Base-by-base conservation (phyloP, 2,329 filamentous ascomycete species). In the Penicillium sclerotigenum region DNA sequence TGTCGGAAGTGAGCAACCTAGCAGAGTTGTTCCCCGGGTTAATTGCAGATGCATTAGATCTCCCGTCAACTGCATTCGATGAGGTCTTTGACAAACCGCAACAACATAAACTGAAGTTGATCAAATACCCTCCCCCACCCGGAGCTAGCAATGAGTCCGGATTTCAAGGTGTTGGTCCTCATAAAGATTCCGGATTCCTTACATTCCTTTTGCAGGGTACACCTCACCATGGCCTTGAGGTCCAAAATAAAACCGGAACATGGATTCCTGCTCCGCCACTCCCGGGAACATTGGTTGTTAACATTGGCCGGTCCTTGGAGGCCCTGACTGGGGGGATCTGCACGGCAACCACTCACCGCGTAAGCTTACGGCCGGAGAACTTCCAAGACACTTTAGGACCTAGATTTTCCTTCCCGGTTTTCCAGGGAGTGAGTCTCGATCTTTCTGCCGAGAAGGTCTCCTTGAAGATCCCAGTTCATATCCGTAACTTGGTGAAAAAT, bases 181-280 rank as follows among this genome's bases (percentile, higher is more conserved):
- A 81, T 55, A 81, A 79, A 8, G 79, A 81, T 57, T 77, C 78
- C 29, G 74, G 79, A 45, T 78, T 77, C 53, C 77, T 81, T 54
- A 81, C 79, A 1, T 78, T 80, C 52, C 69, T 81, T 2, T 73
- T 75, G 11, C 79, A 80, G 57, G 78, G 77, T 36, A 68, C 68
- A 2, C 68, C 71, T 1, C 71, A 73, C 29, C 73, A 72, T 5
- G 79, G 80, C 0, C 72, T 81, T 0, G 77, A 81, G 56, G 79
- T 80, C 0, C 71, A 81, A 46, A 79, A 76, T 57, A 78, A 78
- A 54, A 63, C 71, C 2, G 79, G 78, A 0, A 66, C 69, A 10
- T 81, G 78, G 79, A 70, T 81, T 22, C 65, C 75, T 18, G 78
- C 75, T 6, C 67, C 71, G 22, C 78, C 79, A 1, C 67, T 80